Base-by-base conservation (phyloP, 441 rosid species). In the Populus hybrid region DNA sequence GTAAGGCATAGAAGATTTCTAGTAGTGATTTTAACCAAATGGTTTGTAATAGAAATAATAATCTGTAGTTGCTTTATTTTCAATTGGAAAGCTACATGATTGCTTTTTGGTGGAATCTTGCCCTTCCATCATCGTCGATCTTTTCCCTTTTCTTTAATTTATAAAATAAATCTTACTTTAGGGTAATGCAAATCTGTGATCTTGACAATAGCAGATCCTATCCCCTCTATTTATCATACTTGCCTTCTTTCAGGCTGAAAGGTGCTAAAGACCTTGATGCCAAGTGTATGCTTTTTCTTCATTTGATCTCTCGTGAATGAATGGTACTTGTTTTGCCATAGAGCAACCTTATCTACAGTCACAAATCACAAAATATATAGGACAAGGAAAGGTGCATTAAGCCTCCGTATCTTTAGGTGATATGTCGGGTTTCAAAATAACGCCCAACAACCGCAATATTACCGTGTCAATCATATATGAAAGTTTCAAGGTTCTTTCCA, bases 1-100 rank as follows among this genome's bases (percentile, higher is more conserved):
- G 71, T 21, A 74, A 79, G 78, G 70, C 77, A 65, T 65, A 78
- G 66, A 40, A 36, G 32, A 67, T 26, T 8, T 18, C 24, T 12
- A 32, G 66, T 18, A 9, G 21, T 72, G 34, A 59, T 54, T 40
- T 40, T 2, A 50, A 42, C 67, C 67, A 63, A 63, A n/a, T 63
- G 28, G 67, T 20, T 65, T 65, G 69, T 21, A 21, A 65, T 65
- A 65, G 16, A 28, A 64, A 64, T 23, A 23, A 46, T 14, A 46
- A 26, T 21, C 30, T n/a, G 10, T 23, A 10, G 30, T 46, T 21
- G 10, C 6, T 4, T 65, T 65, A 26, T 23, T 65, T 40, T 9
- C 24, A 65, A 23, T 21, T 24, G 4, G 0, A 21, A 10, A 1
- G 11, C 14, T 65, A 65, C 69, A n/a, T 11, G 28, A 23, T 28